Percentiles rank a stretch among this genome's conserved stretches.
These are phyloP conservation scores for Macrophomina tecta DNA, from an alignment of 2,329 filamentous ascomycete species.

Conservation along the genomic window DNA sequence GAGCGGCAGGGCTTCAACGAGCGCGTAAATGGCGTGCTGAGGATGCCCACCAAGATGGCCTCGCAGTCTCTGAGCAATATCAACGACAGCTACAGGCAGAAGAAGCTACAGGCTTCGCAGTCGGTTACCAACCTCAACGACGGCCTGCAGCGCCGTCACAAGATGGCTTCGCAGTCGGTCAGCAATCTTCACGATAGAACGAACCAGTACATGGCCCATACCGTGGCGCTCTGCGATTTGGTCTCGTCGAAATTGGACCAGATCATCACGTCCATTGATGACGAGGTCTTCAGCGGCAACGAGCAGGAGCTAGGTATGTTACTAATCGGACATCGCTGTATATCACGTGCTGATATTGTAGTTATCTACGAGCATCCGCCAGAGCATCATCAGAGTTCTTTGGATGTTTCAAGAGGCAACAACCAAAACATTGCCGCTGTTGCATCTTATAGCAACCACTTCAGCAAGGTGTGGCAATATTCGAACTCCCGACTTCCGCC, in stretches of 20 bases:
- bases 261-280: conserved; percentile 75
- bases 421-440: conserved; percentile 10
- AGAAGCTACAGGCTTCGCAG: conserved; percentile 13
- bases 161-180: conserved; percentile 21
- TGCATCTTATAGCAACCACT: conserved; percentile 57
- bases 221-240: conserved; percentile 60
- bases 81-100: conserved; percentile 22
- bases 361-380: conserved; percentile 25
- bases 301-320: conserved; percentile 58
- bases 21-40: conserved; percentile 6
- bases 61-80: conserved; percentile 23
- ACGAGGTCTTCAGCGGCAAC: conserved; percentile 59
- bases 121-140: conserved; percentile 19
- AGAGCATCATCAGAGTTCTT: conserved; percentile 8
- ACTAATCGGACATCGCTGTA: conserved; percentile 30
- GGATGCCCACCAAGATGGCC: conserved; percentile 11
- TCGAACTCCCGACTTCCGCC: conserved; percentile 76
- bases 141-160: conserved; percentile 7
- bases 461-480: conserved; percentile 79
- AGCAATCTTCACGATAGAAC: conserved; percentile 32
- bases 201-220: conserved; percentile 47
- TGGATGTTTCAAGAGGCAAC: conserved; percentile 10
- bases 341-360: conserved; percentile 21
- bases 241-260: conserved; percentile 69
- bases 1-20: conserved; percentile 19